phyloP scores from a whole-genome alignment of 140 eudicot genomes.

The Bidens hawaiensis region DNA sequence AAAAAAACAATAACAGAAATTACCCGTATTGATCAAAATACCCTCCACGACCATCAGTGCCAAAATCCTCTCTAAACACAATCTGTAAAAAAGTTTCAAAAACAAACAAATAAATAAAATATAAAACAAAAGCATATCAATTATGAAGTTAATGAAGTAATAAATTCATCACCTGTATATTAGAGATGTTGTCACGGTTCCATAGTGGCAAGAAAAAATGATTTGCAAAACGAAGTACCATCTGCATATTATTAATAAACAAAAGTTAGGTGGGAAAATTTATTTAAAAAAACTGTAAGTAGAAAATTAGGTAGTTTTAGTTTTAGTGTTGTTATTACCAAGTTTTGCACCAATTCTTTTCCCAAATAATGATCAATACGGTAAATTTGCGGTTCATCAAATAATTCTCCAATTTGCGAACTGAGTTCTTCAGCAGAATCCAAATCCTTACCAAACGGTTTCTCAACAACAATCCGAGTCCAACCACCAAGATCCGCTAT shows the following conservation, averaged over 20 bases:
- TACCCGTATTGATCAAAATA: constrained; percentile 98
- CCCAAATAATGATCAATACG: constrained; percentile 99
- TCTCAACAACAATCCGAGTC: constrained; percentile 98
- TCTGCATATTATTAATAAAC: constrained; percentile 36
- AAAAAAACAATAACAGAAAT: not conserved
- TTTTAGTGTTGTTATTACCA: constrained; percentile 44
- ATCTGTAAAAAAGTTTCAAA: constrained; percentile 43
- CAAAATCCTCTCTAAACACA: constrained; percentile 99
- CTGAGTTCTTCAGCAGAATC: constrained; percentile 93
- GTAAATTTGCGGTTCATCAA: constrained; percentile 93
- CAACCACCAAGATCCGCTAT: constrained; percentile 98
- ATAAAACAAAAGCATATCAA: not conserved
- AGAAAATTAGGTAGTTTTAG: not conserved
- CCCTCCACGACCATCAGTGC: constrained; percentile 99
- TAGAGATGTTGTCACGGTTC: constrained; percentile 93
- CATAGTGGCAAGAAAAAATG: constrained; percentile 93
- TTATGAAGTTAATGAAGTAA: too few species aligned
- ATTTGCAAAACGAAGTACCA: constrained; percentile 98
- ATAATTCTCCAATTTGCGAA: constrained; percentile 83
- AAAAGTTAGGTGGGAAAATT: not conserved
- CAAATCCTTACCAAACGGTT: constrained; percentile 98
- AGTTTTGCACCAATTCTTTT: constrained; percentile 93
- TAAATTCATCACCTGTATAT: constrained; percentile 25
- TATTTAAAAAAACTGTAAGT: not conserved
- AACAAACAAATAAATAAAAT: too few species aligned